These are phyloP conservation scores for Solanum aculeatissimum DNA, from an alignment of 305 asterid genomes.

Conservation along the genomic window DNA sequence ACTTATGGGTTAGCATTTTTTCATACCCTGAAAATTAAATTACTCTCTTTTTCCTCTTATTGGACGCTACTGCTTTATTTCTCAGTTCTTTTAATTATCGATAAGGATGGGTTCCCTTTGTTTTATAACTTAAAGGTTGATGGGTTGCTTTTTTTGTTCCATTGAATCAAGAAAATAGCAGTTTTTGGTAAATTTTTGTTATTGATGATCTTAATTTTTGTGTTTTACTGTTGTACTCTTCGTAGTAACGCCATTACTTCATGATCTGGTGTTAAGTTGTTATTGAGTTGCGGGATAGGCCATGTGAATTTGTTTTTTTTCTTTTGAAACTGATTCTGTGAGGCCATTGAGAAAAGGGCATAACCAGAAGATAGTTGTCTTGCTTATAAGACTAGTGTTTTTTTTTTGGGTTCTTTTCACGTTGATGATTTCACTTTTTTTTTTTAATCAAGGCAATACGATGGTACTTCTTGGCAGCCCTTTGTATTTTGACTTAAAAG, in stretches of 20 bases:
- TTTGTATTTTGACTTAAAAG: not conserved
- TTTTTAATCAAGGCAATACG: not conserved
- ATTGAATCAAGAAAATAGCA: not conserved
- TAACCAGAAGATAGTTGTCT: not conserved
- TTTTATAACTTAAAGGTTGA: not conserved
- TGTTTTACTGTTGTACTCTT: not conserved
- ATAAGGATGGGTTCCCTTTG: not conserved
- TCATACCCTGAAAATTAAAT: not conserved
- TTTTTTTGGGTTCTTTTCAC: not conserved
- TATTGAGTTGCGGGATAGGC: not conserved
- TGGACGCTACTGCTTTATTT: not conserved
- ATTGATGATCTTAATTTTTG: not conserved
- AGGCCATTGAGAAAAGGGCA: not conserved
- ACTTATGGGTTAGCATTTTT: slow-evolving; percentile 58
- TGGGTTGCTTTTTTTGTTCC: not conserved
- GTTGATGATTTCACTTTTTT: not conserved
- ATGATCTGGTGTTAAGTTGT: not conserved
- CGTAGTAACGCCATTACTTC: not conserved
- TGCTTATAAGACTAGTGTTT: not conserved
- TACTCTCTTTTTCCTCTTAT: not conserved
- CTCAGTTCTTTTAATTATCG: not conserved
- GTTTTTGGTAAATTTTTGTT: not conserved
- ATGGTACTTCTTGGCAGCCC: not conserved
- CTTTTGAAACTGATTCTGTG: not conserved
- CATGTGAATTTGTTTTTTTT: not conserved